These are phyloP conservation scores for Clarireedia hainanense DNA, from an alignment of 2,329 filamentous ascomycete genomes.

Conservation along the genomic window DNA sequence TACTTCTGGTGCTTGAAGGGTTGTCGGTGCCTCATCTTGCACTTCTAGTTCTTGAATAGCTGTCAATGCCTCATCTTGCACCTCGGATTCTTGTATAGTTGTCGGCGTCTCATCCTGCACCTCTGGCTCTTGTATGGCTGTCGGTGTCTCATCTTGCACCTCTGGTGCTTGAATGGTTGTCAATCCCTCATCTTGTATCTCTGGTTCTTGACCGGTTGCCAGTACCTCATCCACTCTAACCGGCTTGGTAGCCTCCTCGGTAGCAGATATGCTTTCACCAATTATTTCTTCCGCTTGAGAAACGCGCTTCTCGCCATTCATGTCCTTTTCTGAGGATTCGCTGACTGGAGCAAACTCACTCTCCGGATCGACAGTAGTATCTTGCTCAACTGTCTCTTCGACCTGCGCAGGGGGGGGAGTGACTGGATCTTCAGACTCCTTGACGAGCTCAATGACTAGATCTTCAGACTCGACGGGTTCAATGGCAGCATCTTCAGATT, in stretches of 20 bases:
- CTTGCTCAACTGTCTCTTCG: not conserved
- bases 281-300: not conserved
- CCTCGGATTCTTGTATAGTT: no score
- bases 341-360: not conserved
- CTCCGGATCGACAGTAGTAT: not conserved
- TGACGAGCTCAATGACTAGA: no score
- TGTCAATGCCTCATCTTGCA: no score
- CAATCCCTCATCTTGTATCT: not conserved
- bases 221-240: not conserved
- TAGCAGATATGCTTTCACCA: not conserved
- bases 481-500: not conserved
- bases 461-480: not conserved
- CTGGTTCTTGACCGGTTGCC: not conserved
- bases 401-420: not conserved
- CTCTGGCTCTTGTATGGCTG: not conserved
- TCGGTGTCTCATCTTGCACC: not conserved
- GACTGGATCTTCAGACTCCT: not conserved
- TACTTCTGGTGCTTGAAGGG: no score
- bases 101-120: not conserved
- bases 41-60: no score
- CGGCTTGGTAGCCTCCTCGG: not conserved
- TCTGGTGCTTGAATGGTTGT: not conserved
- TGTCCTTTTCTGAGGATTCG: not conserved
- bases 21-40: no score
- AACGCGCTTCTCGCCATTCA: not conserved